Percentiles rank a stretch among this genome's conserved stretches.
Conservation (phyloP, 2,329 filamentous ascomycete genomes). For the Coccinonectria pachysandricola region DNA sequence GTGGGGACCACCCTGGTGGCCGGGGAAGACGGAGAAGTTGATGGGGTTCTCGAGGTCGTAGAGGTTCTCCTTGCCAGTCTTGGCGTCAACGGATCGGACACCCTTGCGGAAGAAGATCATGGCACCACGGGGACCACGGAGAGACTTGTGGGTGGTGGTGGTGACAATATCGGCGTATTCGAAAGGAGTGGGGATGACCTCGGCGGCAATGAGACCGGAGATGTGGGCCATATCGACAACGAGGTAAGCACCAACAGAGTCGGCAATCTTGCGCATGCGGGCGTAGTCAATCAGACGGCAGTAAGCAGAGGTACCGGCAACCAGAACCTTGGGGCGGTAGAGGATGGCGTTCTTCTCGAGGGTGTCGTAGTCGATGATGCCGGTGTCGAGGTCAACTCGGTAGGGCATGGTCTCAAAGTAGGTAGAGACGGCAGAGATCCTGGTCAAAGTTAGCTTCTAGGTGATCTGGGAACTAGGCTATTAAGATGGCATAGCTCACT, state of each 20-base stretch:
- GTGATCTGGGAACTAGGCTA: too few relatives aligned
- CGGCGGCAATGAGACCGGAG: slow-evolving; percentile 86
- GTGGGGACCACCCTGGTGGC: slow-evolving; percentile 96
- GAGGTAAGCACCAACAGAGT: slow-evolving; percentile 87
- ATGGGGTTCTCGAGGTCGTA: slow-evolving; percentile 95
- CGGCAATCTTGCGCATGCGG: slow-evolving; percentile 91
- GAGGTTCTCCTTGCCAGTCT: slow-evolving; percentile 78
- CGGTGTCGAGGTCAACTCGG: slow-evolving; percentile 78
- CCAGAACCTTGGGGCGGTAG: slow-evolving; percentile 91
- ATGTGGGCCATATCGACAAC: slow-evolving; percentile 99
- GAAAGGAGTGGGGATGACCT: slow-evolving; percentile 90
- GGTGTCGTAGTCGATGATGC: slow-evolving; percentile 92
- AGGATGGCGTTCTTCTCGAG: slow-evolving; percentile 83
- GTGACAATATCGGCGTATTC: slow-evolving; percentile 90
- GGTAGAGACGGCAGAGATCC: slow-evolving; percentile 92
- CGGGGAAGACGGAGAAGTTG: slow-evolving; percentile 98
- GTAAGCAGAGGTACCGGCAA: slow-evolving; percentile 96
- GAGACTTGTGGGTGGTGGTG: slow-evolving; percentile 97
- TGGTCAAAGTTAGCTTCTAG: too few relatives aligned
- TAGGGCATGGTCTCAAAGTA: slow-evolving; percentile 99
- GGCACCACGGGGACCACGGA: slow-evolving; percentile 91
- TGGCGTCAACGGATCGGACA: slow-evolving; percentile 78
- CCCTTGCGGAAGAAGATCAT: slow-evolving; percentile 99
- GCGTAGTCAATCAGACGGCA: slow-evolving; percentile 95
- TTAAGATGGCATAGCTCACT: slow-evolving; percentile 43